Conservation (phyloP, 2,329 filamentous ascomycete species). For the Monilinia polystroma region DNA sequence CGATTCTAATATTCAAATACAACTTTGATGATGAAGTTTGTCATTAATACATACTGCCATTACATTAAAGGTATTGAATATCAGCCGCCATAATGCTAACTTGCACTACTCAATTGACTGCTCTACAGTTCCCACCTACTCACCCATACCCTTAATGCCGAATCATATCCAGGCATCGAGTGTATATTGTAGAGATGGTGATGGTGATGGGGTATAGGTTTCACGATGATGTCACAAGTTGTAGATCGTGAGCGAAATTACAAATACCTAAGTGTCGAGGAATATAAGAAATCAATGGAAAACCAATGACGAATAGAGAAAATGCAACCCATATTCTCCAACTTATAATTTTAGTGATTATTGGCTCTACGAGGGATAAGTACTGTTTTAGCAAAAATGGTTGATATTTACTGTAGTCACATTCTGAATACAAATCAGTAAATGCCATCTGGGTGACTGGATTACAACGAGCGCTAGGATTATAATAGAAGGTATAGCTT, state of each 20-base stretch:
- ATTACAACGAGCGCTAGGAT: too few species aligned
- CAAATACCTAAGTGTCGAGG: neutral
- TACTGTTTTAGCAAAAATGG: neutral
- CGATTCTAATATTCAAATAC: too few species aligned
- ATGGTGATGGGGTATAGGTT: neutral
- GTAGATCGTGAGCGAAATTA: neutral
- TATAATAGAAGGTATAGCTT: neutral
- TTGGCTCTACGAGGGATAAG: neutral
- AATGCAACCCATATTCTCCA: neutral
- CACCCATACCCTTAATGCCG: neutral
- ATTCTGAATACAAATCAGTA: neutral
- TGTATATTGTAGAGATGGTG: neutral
- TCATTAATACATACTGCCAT: too few species aligned
- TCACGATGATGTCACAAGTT: neutral
- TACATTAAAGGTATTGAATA: too few species aligned
- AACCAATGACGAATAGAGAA: neutral
- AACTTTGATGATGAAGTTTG: too few species aligned
- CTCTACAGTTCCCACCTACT: neutral
- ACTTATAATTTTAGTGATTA: neutral
- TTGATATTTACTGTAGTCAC: neutral
- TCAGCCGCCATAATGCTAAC: too few species aligned
- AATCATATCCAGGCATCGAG: neutral
- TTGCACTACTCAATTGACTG: too few species aligned
- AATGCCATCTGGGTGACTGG: neutral
- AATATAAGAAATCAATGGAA: neutral